phyloP scores from a whole-genome alignment of 352 stramenopile genomes.

The Labyrinthula sp. region DNA sequence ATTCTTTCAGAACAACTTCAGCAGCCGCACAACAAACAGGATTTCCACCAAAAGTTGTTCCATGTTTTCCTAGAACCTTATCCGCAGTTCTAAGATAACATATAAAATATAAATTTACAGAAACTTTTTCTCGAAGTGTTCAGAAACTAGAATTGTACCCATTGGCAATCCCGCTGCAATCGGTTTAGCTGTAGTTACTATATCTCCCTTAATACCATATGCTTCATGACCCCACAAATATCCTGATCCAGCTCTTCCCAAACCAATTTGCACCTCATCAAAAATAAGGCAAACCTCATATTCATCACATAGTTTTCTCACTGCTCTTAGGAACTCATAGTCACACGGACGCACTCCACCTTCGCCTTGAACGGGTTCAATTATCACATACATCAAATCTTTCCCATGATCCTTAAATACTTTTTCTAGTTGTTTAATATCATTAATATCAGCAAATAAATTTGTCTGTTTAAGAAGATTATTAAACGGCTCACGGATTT shows the following conservation, averaged over 20 bases:
- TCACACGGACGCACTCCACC: constrained; percentile 48
- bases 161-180: constrained; percentile 55
- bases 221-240: constrained; percentile 55
- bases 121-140: constrained; percentile 40
- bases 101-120: constrained; percentile 36
- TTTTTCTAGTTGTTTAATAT: constrained; percentile 55
- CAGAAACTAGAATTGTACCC: constrained; percentile 50
- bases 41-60: constrained; percentile 59
- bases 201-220: constrained; percentile 53
- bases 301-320: constrained; percentile 51
- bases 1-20: constrained; percentile 50
- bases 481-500: constrained; percentile 54
- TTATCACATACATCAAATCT: constrained; percentile 49
- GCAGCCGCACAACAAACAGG: constrained; percentile 50
- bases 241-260: constrained; percentile 42
- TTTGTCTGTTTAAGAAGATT: constrained; percentile 47
- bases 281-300: constrained; percentile 41
- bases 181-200: constrained; percentile 63
- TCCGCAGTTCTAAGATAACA: too few relatives aligned
- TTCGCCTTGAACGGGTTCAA: constrained; percentile 54
- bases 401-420: too few relatives aligned
- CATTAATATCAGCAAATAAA: constrained; percentile 50
- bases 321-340: constrained; percentile 46
- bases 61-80: constrained; percentile 47
- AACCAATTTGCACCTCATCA: constrained; percentile 37